These are phyloP conservation scores for Parachlorella kessleri DNA, from an alignment of 139 green algal genomes.

Conservation along the genomic window DNA sequence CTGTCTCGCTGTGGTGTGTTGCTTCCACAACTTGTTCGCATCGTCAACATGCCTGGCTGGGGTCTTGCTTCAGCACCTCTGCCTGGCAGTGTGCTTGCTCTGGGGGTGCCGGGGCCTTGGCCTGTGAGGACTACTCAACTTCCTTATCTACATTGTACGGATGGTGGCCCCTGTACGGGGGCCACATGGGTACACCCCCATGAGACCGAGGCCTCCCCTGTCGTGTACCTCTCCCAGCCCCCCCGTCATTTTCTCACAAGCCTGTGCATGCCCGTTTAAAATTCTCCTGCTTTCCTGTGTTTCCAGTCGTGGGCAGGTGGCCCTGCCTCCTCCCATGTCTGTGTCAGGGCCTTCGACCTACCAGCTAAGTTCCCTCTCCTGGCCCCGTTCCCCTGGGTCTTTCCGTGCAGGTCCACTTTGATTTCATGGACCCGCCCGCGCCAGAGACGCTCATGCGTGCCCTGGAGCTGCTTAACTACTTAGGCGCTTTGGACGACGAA, in stretches of 20 bases:
- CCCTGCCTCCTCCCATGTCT: too few relatives aligned
- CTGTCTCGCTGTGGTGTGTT: too few relatives aligned
- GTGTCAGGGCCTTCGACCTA: too few relatives aligned
- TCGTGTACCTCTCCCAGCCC: neutral
- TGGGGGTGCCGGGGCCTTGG: too few relatives aligned
- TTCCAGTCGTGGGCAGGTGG: too few relatives aligned
- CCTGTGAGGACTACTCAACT: conserved; percentile 38
- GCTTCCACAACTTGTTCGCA: too few relatives aligned
- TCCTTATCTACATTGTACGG: conserved; percentile 69
- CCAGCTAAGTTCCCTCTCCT: too few relatives aligned
- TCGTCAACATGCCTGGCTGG: too few relatives aligned
- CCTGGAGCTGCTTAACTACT: conserved; percentile 99
- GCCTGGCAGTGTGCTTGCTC: neutral
- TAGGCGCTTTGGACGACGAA: conserved; percentile 98
- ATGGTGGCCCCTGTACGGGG: conserved; percentile 25
- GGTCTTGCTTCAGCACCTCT: neutral
- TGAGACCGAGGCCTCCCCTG: conserved; percentile 17
- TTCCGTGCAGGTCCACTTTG: conserved; percentile 94
- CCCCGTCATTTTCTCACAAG: neutral
- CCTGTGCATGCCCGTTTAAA: too few relatives aligned
- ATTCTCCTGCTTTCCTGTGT: too few relatives aligned
- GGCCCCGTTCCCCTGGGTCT: too few relatives aligned
- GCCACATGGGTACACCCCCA: conserved; percentile 44
- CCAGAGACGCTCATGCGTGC: conserved; percentile 99
- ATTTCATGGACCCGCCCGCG: conserved; percentile 99